Base-by-base conservation (phyloP, 148 eudicot species). In the Rhododendron williamsianum region DNA sequence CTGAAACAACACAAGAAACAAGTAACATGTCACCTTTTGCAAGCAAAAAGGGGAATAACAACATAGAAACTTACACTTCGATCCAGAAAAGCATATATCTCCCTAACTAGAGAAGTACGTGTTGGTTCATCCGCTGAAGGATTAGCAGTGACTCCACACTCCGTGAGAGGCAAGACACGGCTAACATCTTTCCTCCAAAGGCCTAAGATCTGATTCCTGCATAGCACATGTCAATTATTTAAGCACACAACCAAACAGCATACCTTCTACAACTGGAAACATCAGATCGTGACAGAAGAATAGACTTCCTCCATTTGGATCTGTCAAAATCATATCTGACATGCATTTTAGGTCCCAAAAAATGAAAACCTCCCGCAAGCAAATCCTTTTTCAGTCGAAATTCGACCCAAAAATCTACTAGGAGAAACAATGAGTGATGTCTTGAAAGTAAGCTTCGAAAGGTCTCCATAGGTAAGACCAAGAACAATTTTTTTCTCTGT, bases 121-220 rank as follows among this genome's bases (percentile, higher is more conserved):
- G 89, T 87, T 76, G 93, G 83, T 88, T 93, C 98, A 83, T 89
- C 83, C 43, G 63, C 90, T 84, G 82, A 60, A 80, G 92, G 92
- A 86, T 85, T 85, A 63, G 90, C 92, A 87, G 93, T 74, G 60
- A 93, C 91, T 73, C 98, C 98, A 92, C 96, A 97, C 85, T 94
- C 98, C 49, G 93, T 85, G n/a, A 95, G 91, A 79, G 93, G 98
- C 90, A 97, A 91, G 86, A 97, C 88, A 82, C 99, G 98, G 84
- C 89, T 92, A 35, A 95, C 93, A 89, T 97, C 98, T 90, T 93
- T 94, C 89, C 90, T 94, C 99, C 99, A 97, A 85, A 92, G 94
- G 84, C 94, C 89, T 84, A 97, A 90, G 82, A 97, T 97, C 88
- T 88, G 90, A 90, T 97, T 94, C 93, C 99, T 97, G 95, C 89